Base-by-base conservation (phyloP, 352 stramenopile genomes). In the Paralagenidium karlingii region DNA sequence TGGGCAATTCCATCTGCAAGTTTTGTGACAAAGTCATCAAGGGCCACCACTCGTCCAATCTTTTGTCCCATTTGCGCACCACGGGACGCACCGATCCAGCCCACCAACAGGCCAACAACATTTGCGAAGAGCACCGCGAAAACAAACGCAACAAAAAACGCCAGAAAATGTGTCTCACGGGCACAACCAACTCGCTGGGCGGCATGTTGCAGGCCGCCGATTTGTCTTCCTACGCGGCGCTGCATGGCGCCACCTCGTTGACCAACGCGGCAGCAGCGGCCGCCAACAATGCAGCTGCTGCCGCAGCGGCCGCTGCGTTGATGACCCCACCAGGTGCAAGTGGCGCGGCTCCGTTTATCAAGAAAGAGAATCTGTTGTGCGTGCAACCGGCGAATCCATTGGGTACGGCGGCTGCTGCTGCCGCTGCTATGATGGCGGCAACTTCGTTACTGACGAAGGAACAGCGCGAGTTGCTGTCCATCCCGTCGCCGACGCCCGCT, bases 21-120 rank as follows among this genome's bases (percentile, higher is more conserved):
- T 84, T 88, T 53, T 88, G 75, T 50, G 60, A 78, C 30, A 70
- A 71, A 32, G 68, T 88, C 53, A 84, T 88, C 54, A 88, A 88
- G 52, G 75, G 75, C 34, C 70, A 88, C 60, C 75, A 88, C 53
- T 85, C 70, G 51, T 82, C 66, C 45, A 88, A 88, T 41, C 50
- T 88, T 38, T 58, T 88, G 18, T 85, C 70, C 34, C 75, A 88
- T 25, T 41, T 88, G 49, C 71, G 75, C 47, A 88, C 75, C 3
- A 64, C 67, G 6, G 75, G 75, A 10, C 67, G 75, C 30, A 82
- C 70, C 20, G 75, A 88, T 36, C 18, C 59, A 3, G 68, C 53
- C 20, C 75, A 88, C 51, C 70, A 83, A 38, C 70, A 88, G 40
- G 75, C 75, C 19, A 76, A 70, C 29, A 55, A 54, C n/a, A 59